phyloP scores from a whole-genome alignment of 2,329 filamentous ascomycete genomes.

The Sodiomyces alkalinus region DNA sequence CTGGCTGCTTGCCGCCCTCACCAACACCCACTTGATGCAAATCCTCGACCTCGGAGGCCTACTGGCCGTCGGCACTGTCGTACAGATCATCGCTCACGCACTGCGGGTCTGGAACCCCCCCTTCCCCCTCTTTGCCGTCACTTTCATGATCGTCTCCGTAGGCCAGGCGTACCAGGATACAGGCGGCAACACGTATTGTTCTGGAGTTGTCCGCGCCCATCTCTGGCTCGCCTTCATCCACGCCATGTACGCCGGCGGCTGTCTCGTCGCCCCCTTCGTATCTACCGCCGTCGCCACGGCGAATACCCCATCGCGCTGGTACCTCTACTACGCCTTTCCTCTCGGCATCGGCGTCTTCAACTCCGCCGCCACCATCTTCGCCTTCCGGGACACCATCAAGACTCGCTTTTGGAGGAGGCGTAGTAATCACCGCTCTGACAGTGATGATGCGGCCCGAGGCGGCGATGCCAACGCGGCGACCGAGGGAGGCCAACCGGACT shows the following conservation, averaged over 20 bases:
- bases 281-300: constrained; percentile 32
- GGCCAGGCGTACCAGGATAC: constrained; percentile 51
- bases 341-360: constrained; percentile 37
- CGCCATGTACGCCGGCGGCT: constrained; percentile 44
- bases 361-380: constrained; percentile 25
- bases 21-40: constrained; percentile 36
- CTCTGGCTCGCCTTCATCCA: constrained; percentile 50
- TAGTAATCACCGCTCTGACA: not conserved
- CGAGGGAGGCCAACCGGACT: not conserved
- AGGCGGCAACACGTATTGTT: constrained; percentile 46
- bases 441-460: not conserved
- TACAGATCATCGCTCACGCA: constrained; percentile 38
- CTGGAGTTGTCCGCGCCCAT: constrained; percentile 32
- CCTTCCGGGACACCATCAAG: constrained; percentile 35
- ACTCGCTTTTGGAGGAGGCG: constrained; percentile 9
- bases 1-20: constrained; percentile 42
- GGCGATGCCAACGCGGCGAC: not conserved
- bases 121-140: constrained; percentile 38
- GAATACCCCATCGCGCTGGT: constrained; percentile 26
- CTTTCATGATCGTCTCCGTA: constrained; percentile 41
- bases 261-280: constrained; percentile 40
- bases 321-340: constrained; percentile 39
- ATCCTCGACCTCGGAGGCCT: constrained; percentile 40
- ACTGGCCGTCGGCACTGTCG: constrained; percentile 35
- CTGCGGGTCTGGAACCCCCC: constrained; percentile 41